Conservation (phyloP, 768 basidiomycete genomes). For the Termitomyces sp. region DNA sequence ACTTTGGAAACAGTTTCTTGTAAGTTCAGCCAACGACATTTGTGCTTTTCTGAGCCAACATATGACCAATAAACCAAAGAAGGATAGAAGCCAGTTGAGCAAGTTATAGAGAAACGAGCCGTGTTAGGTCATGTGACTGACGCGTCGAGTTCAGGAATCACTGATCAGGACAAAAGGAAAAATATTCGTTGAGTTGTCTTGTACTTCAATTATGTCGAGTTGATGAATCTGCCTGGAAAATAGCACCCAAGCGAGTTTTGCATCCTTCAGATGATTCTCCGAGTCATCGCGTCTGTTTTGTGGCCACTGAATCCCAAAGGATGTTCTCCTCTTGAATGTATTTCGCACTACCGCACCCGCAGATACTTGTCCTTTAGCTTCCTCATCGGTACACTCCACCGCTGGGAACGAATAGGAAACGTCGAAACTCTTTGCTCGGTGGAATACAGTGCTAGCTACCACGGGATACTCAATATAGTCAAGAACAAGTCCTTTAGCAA, state of each 20-base stretch:
- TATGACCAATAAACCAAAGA: neutral
- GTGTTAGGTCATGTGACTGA: constrained; percentile 5
- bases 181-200: no score
- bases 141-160: neutral
- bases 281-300: no score
- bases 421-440: neutral
- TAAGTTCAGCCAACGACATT: constrained; percentile 71
- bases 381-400: no score
- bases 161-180: no score
- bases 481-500: no score
- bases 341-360: neutral
- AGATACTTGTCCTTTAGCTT: no score
- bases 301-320: no score
- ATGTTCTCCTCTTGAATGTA: neutral
- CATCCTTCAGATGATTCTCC: no score
- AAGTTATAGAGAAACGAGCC: no score
- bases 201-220: no score
- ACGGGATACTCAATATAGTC: neutral
- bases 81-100: neutral
- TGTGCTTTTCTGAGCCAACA: neutral
- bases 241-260: no score
- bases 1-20: constrained; percentile 71
- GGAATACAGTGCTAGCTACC: neutral
- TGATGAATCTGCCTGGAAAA: no score
- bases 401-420: neutral